Base-by-base conservation (phyloP, 2,329 filamentous ascomycete species). In the Fusarium oligoseptatum region DNA sequence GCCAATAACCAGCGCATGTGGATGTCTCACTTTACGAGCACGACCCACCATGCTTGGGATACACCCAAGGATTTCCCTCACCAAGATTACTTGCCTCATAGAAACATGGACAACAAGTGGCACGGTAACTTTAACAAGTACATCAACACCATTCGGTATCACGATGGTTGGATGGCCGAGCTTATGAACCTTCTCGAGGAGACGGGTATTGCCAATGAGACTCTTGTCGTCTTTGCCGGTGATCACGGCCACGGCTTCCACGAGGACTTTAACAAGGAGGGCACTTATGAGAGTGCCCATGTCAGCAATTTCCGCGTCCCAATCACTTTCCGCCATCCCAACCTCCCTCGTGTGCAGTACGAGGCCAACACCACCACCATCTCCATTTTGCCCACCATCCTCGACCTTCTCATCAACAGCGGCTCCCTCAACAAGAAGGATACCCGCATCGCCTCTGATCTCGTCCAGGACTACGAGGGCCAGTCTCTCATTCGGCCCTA, bases 21-120 rank as follows among this genome's bases (percentile, higher is more conserved):
- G 68, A 70, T 83, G 52, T 77, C 81, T 4, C 82, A 84, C 45
- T 76, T 84, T 8, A 84, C 82, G 4, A 83, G 82, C 66, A 83
- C 81, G 15, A 80, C 80, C 1, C 82, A 84, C 56, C 82, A 83
- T 57, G 78, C 81, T 3, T 83, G 77, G 77, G 74, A 68, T 39
- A 68, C 71, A 0, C 77, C 77, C 3, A 48, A 76, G 34, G 75
- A 63, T 8, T 75, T 78, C 45, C 76, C 81, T 2, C 63, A 60
- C 3, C 61, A 68, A 32, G 67, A 78, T 3, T 79, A 79, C 60
- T 4, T 79, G 9, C 69, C 73, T 1, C 77, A 77, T 4, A 67
- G 77, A 1, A 80, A 81, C n/a, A 66, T 68, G 3, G 75, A 77
- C 22, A 73, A 77, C 29, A 70, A 73, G 34, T 76, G 74, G 34